phyloP scores from a whole-genome alignment of 1,139 yeast species.

The Hansenula anomala region DNA sequence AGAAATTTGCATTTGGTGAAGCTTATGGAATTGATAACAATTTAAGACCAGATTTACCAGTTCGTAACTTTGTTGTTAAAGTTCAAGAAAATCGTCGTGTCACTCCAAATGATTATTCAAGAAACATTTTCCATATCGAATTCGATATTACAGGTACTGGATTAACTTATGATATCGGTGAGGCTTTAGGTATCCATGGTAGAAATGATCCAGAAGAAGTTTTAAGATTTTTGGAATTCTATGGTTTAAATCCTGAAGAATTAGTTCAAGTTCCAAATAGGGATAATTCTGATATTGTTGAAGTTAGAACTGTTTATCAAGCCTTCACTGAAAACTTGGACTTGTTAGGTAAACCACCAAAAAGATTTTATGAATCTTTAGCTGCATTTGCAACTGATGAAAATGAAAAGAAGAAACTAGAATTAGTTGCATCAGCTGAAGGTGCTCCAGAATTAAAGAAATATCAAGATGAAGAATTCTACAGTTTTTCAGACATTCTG shows the following conservation, averaged over 20 bases:
- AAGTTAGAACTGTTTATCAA: constrained; percentile 79
- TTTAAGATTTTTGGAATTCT: constrained; percentile 60
- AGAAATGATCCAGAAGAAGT: constrained; percentile 69
- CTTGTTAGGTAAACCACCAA: constrained; percentile 92
- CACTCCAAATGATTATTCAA: constrained; percentile 86
- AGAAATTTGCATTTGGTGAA: constrained; percentile 75
- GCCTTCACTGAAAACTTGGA: constrained; percentile 77
- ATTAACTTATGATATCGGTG: constrained; percentile 88
- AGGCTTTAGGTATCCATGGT: constrained; percentile 94
- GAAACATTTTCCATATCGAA: constrained; percentile 96
- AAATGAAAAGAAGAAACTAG: constrained; percentile 57
- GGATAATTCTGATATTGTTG: constrained; percentile 53
- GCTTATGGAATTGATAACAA: constrained; percentile 54
- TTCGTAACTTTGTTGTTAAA: constrained; percentile 78
- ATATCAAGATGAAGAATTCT: constrained; percentile 81
- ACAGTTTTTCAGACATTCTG: constrained; percentile 77
- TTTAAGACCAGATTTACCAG: constrained; percentile 89
- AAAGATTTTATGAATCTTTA: constrained; percentile 84
- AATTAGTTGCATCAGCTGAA: constrained; percentile 63
- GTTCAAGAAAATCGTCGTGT: constrained; percentile 90
- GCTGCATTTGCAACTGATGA: constrained; percentile 70
- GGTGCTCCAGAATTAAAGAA: constrained; percentile 86
- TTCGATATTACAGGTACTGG: constrained; percentile 91
- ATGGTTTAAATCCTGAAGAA: constrained; percentile 66
- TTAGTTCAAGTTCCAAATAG: constrained; percentile 69